phyloP scores from a whole-genome alignment of 2,329 filamentous ascomycete species.

The Fusarium sp. region DNA sequence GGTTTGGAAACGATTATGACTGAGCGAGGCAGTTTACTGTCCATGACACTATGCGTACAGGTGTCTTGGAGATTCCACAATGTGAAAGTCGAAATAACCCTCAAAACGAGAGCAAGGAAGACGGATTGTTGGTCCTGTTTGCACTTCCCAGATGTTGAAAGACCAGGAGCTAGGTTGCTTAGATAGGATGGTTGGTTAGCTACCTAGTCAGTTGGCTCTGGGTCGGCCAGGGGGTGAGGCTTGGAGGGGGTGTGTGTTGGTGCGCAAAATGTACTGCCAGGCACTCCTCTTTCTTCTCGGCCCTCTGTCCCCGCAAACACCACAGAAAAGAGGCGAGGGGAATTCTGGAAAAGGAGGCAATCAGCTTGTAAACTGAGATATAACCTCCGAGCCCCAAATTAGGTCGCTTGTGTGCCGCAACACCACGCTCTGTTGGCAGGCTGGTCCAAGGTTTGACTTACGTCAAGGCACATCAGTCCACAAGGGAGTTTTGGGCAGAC shows the following conservation, averaged over 20 bases:
- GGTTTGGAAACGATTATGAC: constrained; percentile 32
- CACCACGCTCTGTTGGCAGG: constrained; percentile 35
- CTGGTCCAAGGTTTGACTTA: constrained; percentile 35
- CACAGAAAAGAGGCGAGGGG: constrained; percentile 32
- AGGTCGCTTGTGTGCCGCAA: constrained; percentile 41
- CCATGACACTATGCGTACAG: constrained; percentile 42
- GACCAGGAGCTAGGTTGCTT: constrained; percentile 38
- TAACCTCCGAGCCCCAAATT: constrained; percentile 40
- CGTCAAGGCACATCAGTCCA: constrained; percentile 45
- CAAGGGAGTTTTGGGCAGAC: constrained; percentile 32
- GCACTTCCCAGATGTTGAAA: constrained; percentile 32
- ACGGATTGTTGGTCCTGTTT: constrained; percentile 41
- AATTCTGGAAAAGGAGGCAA: constrained; percentile 31
- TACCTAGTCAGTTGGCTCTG: constrained; percentile 35
- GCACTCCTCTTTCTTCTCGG: constrained; percentile 32
- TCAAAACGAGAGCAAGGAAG: constrained; percentile 38
- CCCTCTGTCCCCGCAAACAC: constrained; percentile 40
- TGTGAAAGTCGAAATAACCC: constrained; percentile 43
- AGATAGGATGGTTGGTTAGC: constrained; percentile 40
- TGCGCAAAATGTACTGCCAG: constrained; percentile 38
- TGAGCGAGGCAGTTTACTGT: constrained; percentile 42
- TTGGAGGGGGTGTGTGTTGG: constrained; percentile 40
- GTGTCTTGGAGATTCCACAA: constrained; percentile 38
- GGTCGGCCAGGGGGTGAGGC: constrained; percentile 37
- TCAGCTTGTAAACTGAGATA: constrained; percentile 36